phyloP scores from a whole-genome alignment of 2,329 filamentous ascomycete species.

The Colletotrichum lupini region DNA sequence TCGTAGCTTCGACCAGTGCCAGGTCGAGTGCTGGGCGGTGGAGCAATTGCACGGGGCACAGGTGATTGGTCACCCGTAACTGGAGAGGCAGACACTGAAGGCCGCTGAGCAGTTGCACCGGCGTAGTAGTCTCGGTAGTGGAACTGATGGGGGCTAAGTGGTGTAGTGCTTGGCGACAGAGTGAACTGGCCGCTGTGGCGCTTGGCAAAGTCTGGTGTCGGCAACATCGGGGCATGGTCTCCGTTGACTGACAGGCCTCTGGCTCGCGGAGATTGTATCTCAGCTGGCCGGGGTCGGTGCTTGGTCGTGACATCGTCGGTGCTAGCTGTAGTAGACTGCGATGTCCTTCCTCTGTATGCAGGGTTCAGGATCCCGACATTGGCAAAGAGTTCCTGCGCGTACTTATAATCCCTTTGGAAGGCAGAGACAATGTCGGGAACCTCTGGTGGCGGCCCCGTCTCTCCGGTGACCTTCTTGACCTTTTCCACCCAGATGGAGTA shows the following conservation, averaged over 20 bases:
- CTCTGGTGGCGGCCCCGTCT: slow-evolving; percentile 72
- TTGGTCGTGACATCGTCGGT: slow-evolving; percentile 61
- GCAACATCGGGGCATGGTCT: slow-evolving; percentile 71
- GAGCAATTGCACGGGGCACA: slow-evolving; percentile 52
- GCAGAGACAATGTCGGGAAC: slow-evolving; percentile 78
- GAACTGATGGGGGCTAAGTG: slow-evolving; percentile 64
- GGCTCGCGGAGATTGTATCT: slow-evolving; percentile 59
- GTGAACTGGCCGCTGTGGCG: slow-evolving; percentile 75
- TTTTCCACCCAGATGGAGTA: slow-evolving; percentile 86
- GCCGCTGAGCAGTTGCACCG: slow-evolving; percentile 50
- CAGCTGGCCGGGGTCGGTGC: slow-evolving; percentile 60
- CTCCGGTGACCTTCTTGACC: slow-evolving; percentile 78
- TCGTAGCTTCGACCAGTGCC: slow-evolving; percentile 71
- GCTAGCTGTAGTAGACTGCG: slow-evolving; percentile 68
- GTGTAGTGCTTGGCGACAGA: slow-evolving; percentile 63
- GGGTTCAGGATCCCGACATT: slow-evolving; percentile 84
- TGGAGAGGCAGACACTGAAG: slow-evolving; percentile 54
- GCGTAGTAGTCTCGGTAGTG: slow-evolving; percentile 67
- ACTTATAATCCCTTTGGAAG: slow-evolving; percentile 83
- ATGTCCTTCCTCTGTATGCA: slow-evolving; percentile 68
- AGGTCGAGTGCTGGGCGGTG: slow-evolving; percentile 57
- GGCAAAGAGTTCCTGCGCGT: slow-evolving; percentile 77
- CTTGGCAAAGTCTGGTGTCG: slow-evolving; percentile 73
- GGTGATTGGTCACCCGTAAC: slow-evolving; percentile 64
- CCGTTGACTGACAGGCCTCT: slow-evolving; percentile 72